Percentiles rank a stretch among this genome's conserved stretches.
Evolutionary conservation across 1,139 yeast species (phyloP).

Genomic region (Eremothecium sinecaudum): DNA sequence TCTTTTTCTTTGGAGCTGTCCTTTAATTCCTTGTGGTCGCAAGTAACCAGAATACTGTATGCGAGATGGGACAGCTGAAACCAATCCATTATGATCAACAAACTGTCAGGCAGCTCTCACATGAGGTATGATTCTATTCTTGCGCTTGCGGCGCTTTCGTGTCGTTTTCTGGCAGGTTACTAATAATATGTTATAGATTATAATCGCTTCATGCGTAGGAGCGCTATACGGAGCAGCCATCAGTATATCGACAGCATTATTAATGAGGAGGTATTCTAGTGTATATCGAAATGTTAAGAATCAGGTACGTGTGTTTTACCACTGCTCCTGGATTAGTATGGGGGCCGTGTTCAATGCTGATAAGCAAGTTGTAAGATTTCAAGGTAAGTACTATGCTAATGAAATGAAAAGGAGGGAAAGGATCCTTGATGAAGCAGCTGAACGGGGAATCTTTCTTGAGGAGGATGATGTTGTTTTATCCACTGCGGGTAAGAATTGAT

Average conservation of each 20-base stretch:
- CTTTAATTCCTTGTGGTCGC: too few relatives aligned
- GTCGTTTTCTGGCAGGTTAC: too few relatives aligned
- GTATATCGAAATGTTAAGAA: conserved; percentile 31
- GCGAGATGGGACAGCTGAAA: conserved; percentile 17
- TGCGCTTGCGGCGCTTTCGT: too few relatives aligned
- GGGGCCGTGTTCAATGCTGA: conserved; percentile 36
- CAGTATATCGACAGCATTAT: conserved; percentile 29
- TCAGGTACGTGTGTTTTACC: conserved; percentile 35
- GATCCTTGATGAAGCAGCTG: conserved; percentile 36
- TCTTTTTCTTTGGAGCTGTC: too few relatives aligned
- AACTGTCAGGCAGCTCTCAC: conserved; percentile 29
- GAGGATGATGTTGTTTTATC: conserved; percentile 25
- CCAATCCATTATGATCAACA: conserved; percentile 33
- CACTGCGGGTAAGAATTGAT: conserved; percentile 15
- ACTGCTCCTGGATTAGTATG: conserved; percentile 34
- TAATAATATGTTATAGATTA: too few relatives aligned
- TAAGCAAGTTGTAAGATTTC: conserved; percentile 31
- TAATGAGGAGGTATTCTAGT: conserved; percentile 30
- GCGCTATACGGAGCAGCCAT: conserved; percentile 34
- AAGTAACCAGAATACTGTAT: too few relatives aligned
- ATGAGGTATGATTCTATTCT: conserved; percentile 18
- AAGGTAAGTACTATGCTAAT: conserved; percentile 28
- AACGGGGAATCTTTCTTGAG: conserved; percentile 35
- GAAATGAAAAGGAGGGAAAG: conserved; percentile 30
- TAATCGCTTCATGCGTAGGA: conserved; percentile 32